phyloP scores from a whole-genome alignment of 768 basidiomycete species.

The Lactarius psammicola region DNA sequence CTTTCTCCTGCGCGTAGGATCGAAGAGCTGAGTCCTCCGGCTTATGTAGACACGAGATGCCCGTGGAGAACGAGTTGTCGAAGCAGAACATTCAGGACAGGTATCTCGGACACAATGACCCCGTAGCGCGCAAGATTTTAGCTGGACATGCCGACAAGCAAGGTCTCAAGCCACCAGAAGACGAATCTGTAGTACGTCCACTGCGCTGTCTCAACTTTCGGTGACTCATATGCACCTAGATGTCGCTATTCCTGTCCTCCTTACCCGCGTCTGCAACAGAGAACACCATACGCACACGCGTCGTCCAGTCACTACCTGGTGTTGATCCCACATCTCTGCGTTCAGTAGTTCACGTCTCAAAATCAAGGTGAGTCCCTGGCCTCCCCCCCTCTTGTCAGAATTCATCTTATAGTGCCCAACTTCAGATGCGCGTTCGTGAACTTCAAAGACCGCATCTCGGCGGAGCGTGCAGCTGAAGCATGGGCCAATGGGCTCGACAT shows the following conservation, averaged over 20 bases:
- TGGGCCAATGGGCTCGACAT: conserved; percentile 92
- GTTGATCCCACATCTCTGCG: conserved; percentile 65
- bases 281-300: conserved; percentile 66
- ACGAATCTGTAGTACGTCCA: conserved; percentile 71
- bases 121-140: conserved; percentile 91
- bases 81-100: conserved; percentile 95
- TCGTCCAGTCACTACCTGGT: conserved; percentile 64
- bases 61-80: conserved; percentile 74
- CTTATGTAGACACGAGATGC: conserved; percentile 75
- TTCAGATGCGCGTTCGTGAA: conserved; percentile 92
- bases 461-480: conserved; percentile 84
- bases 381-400: background rate
- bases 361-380: conserved; percentile 54
- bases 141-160: conserved; percentile 71
- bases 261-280: conserved; percentile 72
- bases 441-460: conserved; percentile 77
- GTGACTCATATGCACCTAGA: conserved; percentile 45
- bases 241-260: conserved; percentile 81
- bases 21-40: background rate
- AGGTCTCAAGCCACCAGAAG: conserved; percentile 89
- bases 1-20: background rate
- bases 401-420: background rate
- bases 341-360: conserved; percentile 82
- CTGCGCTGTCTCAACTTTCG: conserved; percentile 4
- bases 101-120: conserved; percentile 90